phyloP scores from a whole-genome alignment of 2,329 filamentous ascomycete species.

The Paecilomyces sp. region DNA sequence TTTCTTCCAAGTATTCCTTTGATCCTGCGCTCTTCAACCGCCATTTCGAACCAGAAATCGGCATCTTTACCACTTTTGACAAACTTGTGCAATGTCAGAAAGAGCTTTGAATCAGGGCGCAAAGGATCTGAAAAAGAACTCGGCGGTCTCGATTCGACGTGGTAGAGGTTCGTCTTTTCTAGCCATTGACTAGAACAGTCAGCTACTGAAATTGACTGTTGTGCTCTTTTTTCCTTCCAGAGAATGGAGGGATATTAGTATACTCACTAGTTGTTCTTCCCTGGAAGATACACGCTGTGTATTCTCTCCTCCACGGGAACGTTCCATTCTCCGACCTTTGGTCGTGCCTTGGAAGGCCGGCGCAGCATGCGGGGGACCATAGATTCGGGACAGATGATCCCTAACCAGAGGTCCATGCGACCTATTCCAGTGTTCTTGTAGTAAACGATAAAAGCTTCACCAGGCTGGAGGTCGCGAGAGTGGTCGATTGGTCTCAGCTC shows the following conservation, averaged over 20 bases:
- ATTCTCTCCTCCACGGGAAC: background rate
- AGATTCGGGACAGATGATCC: slow-evolving; percentile 1
- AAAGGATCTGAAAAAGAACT: background rate
- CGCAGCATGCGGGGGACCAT: background rate
- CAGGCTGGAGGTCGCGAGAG: background rate
- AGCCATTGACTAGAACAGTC: slow-evolving; percentile 4
- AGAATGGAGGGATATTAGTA: no score
- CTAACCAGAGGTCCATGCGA: slow-evolving; percentile 1
- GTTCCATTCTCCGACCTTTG: background rate
- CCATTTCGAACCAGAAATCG: slow-evolving; percentile 4
- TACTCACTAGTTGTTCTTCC: background rate
- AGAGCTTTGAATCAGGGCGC: background rate
- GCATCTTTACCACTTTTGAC: background rate
- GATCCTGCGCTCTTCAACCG: background rate
- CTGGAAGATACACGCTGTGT: slow-evolving; percentile 6
- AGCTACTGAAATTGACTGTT: background rate
- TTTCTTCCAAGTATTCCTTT: background rate
- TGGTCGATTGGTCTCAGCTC: background rate
- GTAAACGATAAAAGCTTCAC: slow-evolving; percentile 1
- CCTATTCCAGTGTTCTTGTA: background rate
- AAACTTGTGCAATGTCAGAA: background rate
- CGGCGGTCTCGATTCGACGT: background rate
- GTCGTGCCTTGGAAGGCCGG: background rate
- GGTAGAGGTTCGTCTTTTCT: slow-evolving; percentile 5
- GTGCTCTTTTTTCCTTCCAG: no score